Percentiles rank a stretch among this genome's conserved stretches.
These are phyloP conservation scores for Elasticomyces elasticus DNA, from an alignment of 495 filamentous ascomycete species.

Conservation along the genomic window DNA sequence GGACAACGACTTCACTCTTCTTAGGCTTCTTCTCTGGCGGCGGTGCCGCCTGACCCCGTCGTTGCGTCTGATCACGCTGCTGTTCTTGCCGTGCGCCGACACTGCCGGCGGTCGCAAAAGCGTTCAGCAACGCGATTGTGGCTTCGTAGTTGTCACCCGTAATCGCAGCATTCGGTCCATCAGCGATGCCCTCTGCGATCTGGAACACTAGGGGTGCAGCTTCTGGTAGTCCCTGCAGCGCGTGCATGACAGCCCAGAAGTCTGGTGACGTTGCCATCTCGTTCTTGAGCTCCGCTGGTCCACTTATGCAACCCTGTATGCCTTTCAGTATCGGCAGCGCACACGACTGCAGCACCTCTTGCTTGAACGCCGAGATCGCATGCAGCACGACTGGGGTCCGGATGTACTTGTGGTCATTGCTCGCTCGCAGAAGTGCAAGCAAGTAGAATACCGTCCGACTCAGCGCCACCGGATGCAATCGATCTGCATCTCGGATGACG, in stretches of 20 bases:
- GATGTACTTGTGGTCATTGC: conserved; percentile 84
- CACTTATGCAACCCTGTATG: conserved; percentile 65
- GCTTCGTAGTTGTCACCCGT: conserved; percentile 94
- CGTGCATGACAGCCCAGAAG: conserved; percentile 87
- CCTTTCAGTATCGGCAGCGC: conserved; percentile 68
- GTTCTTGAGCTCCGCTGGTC: conserved; percentile 65
- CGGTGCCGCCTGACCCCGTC: conserved; percentile 9
- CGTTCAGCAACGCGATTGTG: conserved; percentile 70
- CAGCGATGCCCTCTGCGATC: conserved; percentile 62
- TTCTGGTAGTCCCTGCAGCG: conserved; percentile 55
- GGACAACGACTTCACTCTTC: conserved; percentile 64
- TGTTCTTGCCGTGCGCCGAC: conserved; percentile 74
- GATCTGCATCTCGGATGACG: conserved; percentile 65
- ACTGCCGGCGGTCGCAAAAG: conserved; percentile 77
- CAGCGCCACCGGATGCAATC: conserved; percentile 68
- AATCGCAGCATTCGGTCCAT: conserved; percentile 57
- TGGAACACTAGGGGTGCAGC: conserved; percentile 71
- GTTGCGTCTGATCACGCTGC: conserved; percentile 51
- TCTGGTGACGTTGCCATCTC: conserved; percentile 94
- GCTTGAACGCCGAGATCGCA: conserved; percentile 75
- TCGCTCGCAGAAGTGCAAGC: conserved; percentile 69
- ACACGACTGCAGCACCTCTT: conserved; percentile 63
- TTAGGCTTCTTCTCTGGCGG: conserved; percentile 26
- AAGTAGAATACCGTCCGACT: conserved; percentile 81
- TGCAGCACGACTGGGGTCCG: conserved; percentile 89